Evolutionary conservation across 139 green algal species (phyloP), one percentile per base, ranked within the genome.

Genomic region (Monoraphidium neglectum): DNA sequence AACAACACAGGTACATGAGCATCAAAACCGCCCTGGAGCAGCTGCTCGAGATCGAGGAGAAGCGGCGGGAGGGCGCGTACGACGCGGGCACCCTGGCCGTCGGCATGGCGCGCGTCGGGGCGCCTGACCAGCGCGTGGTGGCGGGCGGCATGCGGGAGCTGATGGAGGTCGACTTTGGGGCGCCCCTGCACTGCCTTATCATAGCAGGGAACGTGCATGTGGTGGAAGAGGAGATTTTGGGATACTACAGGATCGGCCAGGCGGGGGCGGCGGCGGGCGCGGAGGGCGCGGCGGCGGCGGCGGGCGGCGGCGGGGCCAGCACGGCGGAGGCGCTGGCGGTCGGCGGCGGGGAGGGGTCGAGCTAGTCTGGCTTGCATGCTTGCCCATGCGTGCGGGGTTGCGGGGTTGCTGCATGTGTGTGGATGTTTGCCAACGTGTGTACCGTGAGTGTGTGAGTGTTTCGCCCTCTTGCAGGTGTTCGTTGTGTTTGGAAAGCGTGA

Each of bases 141-240:
- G 90, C 92, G 21, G 93, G 86, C 3, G 77, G 78, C 12, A 83
- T 97, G 86, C 30, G 57, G 28, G 62, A 93, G 77, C 78, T 98
- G 54, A 30, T 86, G 32, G 78, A 92, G 12, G 83, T 94, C 1
- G 95, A 99, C 72, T 95, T 98, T 77, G 96, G 96, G 23, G 51
- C 84, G 3, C 96, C 96, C 1, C 80, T 99, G 77, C 96, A 99
- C 77, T 96, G 89, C 47, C 78, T 99, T 16, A 69, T 99, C 18
- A 90, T 99, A 37, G 81, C 82, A 70, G 86, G 86, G 26, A 68
- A 1, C 35, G 35, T 85, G 33, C 83, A 91, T 64, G 78, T 72
- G 13, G 81, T 87, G 15, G 86, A 89, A 67, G 49, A 77, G 62
- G 79, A 86, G 66, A 82, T 89, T 54, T 30, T 89, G 38, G 57